These are phyloP conservation scores for Gnomoniopsis sp. DNA, from an alignment of 2,329 filamentous ascomycete genomes.

Conservation along the genomic window DNA sequence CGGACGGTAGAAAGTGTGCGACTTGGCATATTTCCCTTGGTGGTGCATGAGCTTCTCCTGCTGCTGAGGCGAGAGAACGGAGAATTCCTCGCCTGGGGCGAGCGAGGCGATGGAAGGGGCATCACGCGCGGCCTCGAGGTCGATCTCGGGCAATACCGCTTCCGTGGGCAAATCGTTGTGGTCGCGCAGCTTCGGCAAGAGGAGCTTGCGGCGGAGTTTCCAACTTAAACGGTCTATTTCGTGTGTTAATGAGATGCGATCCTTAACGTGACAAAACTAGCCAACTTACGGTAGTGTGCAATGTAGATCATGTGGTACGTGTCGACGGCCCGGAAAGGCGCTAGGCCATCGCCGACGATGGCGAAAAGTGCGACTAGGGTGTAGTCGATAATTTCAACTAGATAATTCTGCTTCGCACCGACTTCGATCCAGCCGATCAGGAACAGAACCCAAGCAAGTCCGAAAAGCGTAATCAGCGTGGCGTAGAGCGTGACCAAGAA, in stretches of 20 bases:
- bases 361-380: slow-evolving; percentile 68
- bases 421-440: slow-evolving; percentile 88
- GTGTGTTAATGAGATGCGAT: slow-evolving; percentile 8
- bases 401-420: slow-evolving; percentile 65
- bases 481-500: slow-evolving; percentile 84
- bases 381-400: slow-evolving; percentile 68
- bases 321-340: slow-evolving; percentile 73
- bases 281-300: slow-evolving; percentile 57
- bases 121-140: slow-evolving; percentile 40
- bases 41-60: slow-evolving; percentile 71
- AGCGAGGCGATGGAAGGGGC: slow-evolving; percentile 32
- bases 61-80: slow-evolving; percentile 63
- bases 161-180: slow-evolving; percentile 62
- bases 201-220: slow-evolving; percentile 59
- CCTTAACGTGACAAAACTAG: slow-evolving; percentile 31
- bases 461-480: slow-evolving; percentile 77
- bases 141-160: slow-evolving; percentile 30
- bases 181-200: slow-evolving; percentile 60
- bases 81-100: slow-evolving; percentile 46
- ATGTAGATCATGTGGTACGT: slow-evolving; percentile 88
- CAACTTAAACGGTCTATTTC: slow-evolving; percentile 51
- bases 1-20: slow-evolving; percentile 85
- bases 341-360: slow-evolving; percentile 66
- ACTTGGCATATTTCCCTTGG: slow-evolving; percentile 74
- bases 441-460: slow-evolving; percentile 86